Base-by-base conservation (phyloP, 2,329 filamentous ascomycete species). In the Cladophialophora chaetospira region DNA sequence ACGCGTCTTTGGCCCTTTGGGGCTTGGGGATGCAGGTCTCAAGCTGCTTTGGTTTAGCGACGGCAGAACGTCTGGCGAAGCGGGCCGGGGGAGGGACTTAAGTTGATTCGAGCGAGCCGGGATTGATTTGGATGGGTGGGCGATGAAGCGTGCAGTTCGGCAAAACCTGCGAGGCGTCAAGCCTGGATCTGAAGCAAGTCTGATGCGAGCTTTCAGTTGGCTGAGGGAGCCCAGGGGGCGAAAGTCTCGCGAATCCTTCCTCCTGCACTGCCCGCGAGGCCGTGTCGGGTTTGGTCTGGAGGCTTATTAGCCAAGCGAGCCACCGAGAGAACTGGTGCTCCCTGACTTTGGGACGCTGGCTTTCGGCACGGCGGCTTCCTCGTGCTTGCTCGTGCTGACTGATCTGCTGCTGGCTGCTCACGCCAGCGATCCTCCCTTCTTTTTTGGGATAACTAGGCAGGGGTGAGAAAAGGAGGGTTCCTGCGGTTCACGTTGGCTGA, bases 1-100 rank as follows among this genome's bases (percentile, higher is more conserved):
- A 60, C 58, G 61, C 57, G 60, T 63, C 54, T 31, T 44, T 38
- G 17, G 17, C 15, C 36, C 36, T 19, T 40, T 40, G 36, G 36
- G 36, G 31, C 15, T 8, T 10, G 8, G 36, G 36, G 36, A 31
- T 28, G 36, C 25, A 42, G 49, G 48, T 53, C 38, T 36, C 19
- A 36, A 33, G 33, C 28, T n/a, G 55, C 48, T 55, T 52, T 49
- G 44, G 25, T 33, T 57, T 61, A 57, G 54, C 58, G 58, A n/a
- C n/a, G n/a, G n/a, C n/a, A n/a, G n/a, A n/a, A n/a, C n/a, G n/a
- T n/a, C n/a, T n/a, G 58, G 49, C 44, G 57, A 29, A 50, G 57
- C 55, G 55, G 49, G 42, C 45, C 50, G 46, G 55, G 55, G 53
- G 54, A 26, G 36, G 48, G 53, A 60, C 52, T 53, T 42, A 53